Percentiles rank a stretch among this genome's conserved stretches.
phyloP scores from a whole-genome alignment of 2,329 filamentous ascomycete species.

The Cephalotrichum gorgonifer region DNA sequence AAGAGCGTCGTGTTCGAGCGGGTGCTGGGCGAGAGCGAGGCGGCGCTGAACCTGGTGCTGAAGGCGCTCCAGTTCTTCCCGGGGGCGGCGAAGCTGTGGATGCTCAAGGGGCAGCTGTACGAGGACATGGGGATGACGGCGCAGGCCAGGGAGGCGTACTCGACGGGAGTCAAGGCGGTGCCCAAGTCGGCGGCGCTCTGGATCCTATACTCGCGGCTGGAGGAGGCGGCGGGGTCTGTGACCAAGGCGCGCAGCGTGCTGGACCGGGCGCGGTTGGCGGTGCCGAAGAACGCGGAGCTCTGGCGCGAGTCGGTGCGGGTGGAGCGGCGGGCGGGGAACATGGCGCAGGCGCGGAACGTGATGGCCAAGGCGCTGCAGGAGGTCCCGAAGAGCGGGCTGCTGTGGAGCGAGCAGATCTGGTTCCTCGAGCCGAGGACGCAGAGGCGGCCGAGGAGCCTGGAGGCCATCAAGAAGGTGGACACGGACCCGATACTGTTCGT shows the following conservation, averaged over 20 bases:
- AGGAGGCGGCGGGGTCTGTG: constrained; percentile 71
- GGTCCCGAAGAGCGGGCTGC: constrained; percentile 72
- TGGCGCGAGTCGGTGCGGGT: constrained; percentile 94
- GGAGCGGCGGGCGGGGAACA: constrained; percentile 77
- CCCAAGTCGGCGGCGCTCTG: constrained; percentile 78
- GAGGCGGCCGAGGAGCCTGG: constrained; percentile 79
- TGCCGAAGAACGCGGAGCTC: constrained; percentile 73
- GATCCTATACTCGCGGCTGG: constrained; percentile 78
- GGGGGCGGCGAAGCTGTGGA: constrained; percentile 80
- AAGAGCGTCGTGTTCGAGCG: constrained; percentile 92
- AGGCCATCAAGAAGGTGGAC: constrained; percentile 95
- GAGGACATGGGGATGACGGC: constrained; percentile 68
- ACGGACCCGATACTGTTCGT: constrained; percentile 84
- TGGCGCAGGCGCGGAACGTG: constrained; percentile 73
- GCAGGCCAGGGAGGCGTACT: constrained; percentile 83
- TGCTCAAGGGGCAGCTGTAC: constrained; percentile 98
- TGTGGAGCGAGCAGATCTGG: constrained; percentile 96
- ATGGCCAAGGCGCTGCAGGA: constrained; percentile 93
- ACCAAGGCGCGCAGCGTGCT: constrained; percentile 93
- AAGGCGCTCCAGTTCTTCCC: constrained; percentile 83
- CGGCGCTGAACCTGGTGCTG: constrained; percentile 76
- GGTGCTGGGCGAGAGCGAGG: constrained; percentile 67
- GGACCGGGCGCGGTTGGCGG: constrained; percentile 78
- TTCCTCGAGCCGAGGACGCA: constrained; percentile 85
- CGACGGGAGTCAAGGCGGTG: constrained; percentile 77